A percentile compares a stretch with the other conserved stretches of the same genome.
Evolutionary conservation across 2,329 filamentous ascomycete species (phyloP).

Genomic region (Neonectria faginata): DNA sequence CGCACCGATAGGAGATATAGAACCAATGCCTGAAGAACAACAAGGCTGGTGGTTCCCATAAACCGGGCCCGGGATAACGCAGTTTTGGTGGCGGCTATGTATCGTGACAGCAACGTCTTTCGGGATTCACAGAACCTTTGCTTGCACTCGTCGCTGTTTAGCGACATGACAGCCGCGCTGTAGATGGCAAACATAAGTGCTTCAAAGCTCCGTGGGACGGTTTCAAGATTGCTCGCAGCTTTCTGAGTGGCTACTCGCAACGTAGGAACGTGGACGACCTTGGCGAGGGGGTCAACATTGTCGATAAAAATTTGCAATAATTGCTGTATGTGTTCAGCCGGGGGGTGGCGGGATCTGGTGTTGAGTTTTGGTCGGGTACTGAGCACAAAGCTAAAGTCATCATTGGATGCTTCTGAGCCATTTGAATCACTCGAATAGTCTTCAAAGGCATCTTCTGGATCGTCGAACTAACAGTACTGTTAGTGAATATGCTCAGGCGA

Average conservation of each 20-base stretch:
- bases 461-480: neutral
- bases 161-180: conserved; percentile 5
- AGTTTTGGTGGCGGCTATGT: neutral
- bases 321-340: neutral
- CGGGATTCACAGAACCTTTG: neutral
- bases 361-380: neutral
- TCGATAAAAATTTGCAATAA: neutral
- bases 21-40: neutral
- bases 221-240: neutral
- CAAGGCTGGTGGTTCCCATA: neutral
- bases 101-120: neutral
- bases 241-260: neutral
- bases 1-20: neutral
- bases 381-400: neutral
- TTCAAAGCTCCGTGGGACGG: neutral
- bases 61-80: neutral
- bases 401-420: neutral
- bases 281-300: neutral
- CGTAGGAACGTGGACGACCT: neutral
- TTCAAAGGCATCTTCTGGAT: neutral
- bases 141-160: conserved; percentile 1
- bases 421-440: neutral
- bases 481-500: neutral
- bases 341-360: neutral
- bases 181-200: conserved; percentile 7